Evolutionary conservation across 306 rosid species (phyloP).

Genomic region (Prunus mira): DNA sequence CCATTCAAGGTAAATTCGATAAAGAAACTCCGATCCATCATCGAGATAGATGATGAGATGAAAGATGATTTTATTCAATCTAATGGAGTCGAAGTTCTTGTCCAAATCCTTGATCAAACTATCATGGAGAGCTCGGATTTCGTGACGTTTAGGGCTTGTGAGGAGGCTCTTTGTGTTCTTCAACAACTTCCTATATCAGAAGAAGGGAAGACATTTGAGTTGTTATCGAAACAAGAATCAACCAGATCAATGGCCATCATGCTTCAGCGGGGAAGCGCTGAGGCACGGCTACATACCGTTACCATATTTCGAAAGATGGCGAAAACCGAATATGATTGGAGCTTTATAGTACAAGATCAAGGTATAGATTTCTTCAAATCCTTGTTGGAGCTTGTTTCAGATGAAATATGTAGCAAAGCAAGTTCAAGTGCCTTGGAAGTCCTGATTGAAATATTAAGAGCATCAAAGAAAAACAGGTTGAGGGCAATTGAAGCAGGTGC

Average conservation of each 20-base stretch:
- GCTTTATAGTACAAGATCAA: slow-evolving; percentile 33
- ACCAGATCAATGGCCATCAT: slow-evolving; percentile 35
- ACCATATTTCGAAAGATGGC: slow-evolving; percentile 34
- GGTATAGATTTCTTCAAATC: slow-evolving; percentile 49
- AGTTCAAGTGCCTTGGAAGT: slow-evolving; percentile 40
- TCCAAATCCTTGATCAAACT: slow-evolving; percentile 30
- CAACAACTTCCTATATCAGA: slow-evolving; percentile 26
- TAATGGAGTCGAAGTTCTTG: slow-evolving; percentile 33
- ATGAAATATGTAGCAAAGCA: slow-evolving; percentile 42
- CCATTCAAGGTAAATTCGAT: slow-evolving; percentile 51
- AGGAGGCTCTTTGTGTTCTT: slow-evolving; percentile 48
- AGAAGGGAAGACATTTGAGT: slow-evolving; percentile 17
- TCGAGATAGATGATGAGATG: slow-evolving; percentile 18
- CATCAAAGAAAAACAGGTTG: slow-evolving; percentile 37
- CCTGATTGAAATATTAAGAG: slow-evolving; percentile 30
- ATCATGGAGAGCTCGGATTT: slow-evolving; percentile 35
- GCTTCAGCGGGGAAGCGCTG: slow-evolving; percentile 47
- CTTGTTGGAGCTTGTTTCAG: slow-evolving; percentile 49
- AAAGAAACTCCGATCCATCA: slow-evolving; percentile 42
- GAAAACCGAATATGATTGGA: slow-evolving; percentile 34
- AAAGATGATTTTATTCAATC: slow-evolving; percentile 23
- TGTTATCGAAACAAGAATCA: slow-evolving; percentile 26
- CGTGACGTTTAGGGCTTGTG: slow-evolving; percentile 38
- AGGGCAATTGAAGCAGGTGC: slow-evolving; percentile 57
- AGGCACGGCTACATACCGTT: slow-evolving; percentile 36